phyloP scores from a whole-genome alignment of 805 yeast species.

The Lachancea cidri region DNA sequence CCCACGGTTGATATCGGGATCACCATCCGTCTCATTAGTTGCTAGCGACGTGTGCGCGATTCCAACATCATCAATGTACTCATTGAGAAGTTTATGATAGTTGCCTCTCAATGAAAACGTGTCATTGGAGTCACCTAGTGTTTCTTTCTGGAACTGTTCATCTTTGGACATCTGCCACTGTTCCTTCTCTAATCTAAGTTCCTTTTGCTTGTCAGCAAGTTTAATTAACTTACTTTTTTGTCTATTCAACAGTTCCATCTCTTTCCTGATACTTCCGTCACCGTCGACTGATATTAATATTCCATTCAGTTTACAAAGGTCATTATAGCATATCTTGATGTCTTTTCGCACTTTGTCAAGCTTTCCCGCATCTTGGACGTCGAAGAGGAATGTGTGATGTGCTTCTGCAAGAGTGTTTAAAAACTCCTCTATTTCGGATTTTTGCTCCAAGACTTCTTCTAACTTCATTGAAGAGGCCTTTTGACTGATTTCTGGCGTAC shows the following conservation, averaged over 20 bases:
- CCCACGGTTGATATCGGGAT: no score
- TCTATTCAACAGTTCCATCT: conserved; percentile 13
- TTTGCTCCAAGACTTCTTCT: conserved; percentile 24
- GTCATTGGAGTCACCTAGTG: background rate
- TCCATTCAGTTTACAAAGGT: conserved; percentile 22
- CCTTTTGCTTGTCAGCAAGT: conserved; percentile 9
- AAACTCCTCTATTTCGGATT: conserved; percentile 19
- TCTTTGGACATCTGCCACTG: conserved; percentile 8
- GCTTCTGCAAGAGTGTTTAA: conserved; percentile 16
- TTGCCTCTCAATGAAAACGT: conserved; percentile 11
- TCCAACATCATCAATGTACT: conserved; percentile 25
- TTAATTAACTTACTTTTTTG: conserved; percentile 13
- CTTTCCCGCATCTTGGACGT: conserved; percentile 10
- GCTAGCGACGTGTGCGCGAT: conserved; percentile 19
- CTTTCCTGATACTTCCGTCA: conserved; percentile 16
- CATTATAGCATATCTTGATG: conserved; percentile 26
- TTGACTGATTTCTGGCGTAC: no score
- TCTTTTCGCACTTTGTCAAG: conserved; percentile 23
- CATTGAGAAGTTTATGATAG: conserved; percentile 18
- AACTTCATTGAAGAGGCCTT: background rate
- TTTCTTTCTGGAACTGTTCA: background rate
- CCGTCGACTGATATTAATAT: conserved; percentile 25
- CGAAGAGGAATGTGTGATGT: conserved; percentile 22
- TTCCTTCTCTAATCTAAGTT: conserved; percentile 8
- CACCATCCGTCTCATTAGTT: background rate